Evolutionary conservation across 78 protist genomes (phyloP), one percentile per base, ranked within the genome.

Genomic region (Creolimax fragrantissima): DNA sequence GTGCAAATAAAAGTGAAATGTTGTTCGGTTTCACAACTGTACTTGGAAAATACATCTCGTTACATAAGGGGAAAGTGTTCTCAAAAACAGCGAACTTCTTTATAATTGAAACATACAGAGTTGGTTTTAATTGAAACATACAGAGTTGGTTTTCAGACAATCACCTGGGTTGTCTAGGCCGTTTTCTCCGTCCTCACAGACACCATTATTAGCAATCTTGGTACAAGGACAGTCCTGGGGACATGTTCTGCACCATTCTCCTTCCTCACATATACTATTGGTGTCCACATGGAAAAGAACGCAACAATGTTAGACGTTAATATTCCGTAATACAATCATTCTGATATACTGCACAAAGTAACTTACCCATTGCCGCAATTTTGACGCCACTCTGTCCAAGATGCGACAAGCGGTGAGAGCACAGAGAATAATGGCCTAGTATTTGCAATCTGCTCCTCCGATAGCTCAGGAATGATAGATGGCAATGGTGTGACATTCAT

Each of bases 201-300:
- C 86, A 11, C 86, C 86, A 24, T 83, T 83, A 5, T 41, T 41
- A 35, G 86, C 41, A 17, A 24, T 83, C 86, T 6, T 41, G 6
- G 86, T 83, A 41, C 90, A 88, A 6, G 47, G 47, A 36, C 90
- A 88, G 67, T 88, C 90, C 67, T 88, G 90, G 7, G 90, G 90
- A 32, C 90, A 88, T 45, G 47, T 88, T 5, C 90, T n/a, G 66
- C 90, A 88, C 90, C 90, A 2, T 2, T 88, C 90, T 6, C 90
- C 90, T 24, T 88, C 90, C 5, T 11, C 90, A 11, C 90, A 88
- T 32, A 35, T 88, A 35, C 90, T n/a, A n/a, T n/a, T n/a, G n/a
- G n/a, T n/a, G n/a, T n/a, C n/a, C n/a, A n/a, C n/a, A n/a, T n/a
- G n/a, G n/a, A n/a, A n/a, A n/a, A n/a, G n/a, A n/a, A n/a, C n/a